phyloP scores from a whole-genome alignment of 345 rosid species.

The Eutrema heterophyllum region DNA sequence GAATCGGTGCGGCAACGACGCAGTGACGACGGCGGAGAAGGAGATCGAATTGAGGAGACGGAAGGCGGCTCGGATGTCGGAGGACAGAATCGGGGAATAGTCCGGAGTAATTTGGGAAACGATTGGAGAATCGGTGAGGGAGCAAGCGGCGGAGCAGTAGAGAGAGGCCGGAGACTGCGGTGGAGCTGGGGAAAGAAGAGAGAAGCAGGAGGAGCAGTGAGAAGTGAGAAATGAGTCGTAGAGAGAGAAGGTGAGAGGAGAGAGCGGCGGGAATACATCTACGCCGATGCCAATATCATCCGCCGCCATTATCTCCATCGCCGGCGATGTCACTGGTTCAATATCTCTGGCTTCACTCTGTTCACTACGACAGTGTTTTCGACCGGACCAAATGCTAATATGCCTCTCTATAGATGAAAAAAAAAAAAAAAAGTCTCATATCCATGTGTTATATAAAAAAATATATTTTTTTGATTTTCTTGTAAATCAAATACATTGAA shows the following conservation, averaged over 20 bases:
- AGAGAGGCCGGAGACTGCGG: not conserved
- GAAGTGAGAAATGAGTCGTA: slow-evolving; percentile 48
- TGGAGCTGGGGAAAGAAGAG: slow-evolving; percentile 21
- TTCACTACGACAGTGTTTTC: too few species aligned
- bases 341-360: not conserved
- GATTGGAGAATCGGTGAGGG: slow-evolving; percentile 29
- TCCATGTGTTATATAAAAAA: too few species aligned
- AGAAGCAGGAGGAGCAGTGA: slow-evolving; percentile 51
- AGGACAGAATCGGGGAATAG: slow-evolving; percentile 18
- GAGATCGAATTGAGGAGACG: slow-evolving; percentile 45
- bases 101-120: slow-evolving; percentile 7
- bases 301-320: slow-evolving; percentile 35
- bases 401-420: too few species aligned
- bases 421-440: too few species aligned
- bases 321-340: not conserved
- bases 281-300: slow-evolving; percentile 41
- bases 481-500: too few species aligned
- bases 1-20: slow-evolving; percentile 21
- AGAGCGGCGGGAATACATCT: slow-evolving; percentile 48
- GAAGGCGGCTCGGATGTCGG: slow-evolving; percentile 62
- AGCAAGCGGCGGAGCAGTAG: slow-evolving; percentile 43
- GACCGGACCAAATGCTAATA: too few species aligned
- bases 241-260: slow-evolving; percentile 51
- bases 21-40: not conserved
- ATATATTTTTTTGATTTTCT: too few species aligned